Evolutionary conservation across 495 filamentous ascomycete species (phyloP).

Genomic region (Xylaria sp.): DNA sequence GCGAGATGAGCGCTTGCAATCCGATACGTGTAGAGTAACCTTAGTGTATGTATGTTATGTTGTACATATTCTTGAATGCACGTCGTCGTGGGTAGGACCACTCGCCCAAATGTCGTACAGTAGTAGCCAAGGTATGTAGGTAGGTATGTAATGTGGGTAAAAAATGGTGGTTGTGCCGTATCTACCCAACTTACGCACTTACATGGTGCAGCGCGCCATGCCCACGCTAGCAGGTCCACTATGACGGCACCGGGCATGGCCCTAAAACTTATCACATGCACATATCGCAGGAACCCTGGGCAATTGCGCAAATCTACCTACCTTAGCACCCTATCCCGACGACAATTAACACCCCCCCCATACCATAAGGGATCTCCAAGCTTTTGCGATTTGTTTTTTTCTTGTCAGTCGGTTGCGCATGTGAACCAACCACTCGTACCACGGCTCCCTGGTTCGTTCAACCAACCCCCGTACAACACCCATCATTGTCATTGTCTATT

Average conservation of each 20-base stretch:
- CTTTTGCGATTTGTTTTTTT: not conserved
- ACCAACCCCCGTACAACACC: not conserved
- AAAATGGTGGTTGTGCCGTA: no score
- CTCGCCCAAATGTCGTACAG: not conserved
- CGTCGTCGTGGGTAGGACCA: no score
- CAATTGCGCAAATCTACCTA: slow-evolving; percentile 1
- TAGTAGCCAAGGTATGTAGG: not conserved
- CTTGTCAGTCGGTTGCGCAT: not conserved
- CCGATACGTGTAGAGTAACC: no score
- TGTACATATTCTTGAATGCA: no score
- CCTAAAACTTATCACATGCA: slow-evolving; percentile 28
- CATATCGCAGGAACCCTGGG: slow-evolving; percentile 23
- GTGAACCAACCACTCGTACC: not conserved
- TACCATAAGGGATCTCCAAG: slow-evolving; percentile 2
- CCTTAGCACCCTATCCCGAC: no score
- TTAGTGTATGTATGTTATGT: no score
- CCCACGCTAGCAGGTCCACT: slow-evolving; percentile 29
- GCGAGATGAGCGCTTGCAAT: no score
- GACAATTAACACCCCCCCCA: not conserved
- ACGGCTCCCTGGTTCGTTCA: not conserved
- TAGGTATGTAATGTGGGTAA: no score
- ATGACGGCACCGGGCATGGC: slow-evolving; percentile 37
- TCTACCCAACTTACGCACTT: not conserved
- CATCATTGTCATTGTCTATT: not conserved
- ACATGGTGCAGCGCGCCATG: no score